Conservation (phyloP, 495 filamentous ascomycete genomes). For the Tuber magnatum region DNA sequence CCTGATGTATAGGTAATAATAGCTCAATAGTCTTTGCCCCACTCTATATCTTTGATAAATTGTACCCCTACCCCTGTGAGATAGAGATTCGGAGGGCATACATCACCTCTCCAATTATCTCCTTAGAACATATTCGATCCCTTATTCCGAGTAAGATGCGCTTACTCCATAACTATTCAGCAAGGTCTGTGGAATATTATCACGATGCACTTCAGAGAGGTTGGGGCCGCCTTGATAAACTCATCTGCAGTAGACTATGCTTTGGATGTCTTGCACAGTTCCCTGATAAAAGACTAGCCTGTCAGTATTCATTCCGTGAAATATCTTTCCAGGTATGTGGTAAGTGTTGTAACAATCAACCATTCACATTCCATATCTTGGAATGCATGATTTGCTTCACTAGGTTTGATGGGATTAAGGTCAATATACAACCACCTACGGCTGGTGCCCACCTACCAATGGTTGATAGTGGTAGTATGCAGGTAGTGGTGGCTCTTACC, state of each 20-base stretch:
- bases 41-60: neutral
- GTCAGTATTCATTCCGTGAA: neutral
- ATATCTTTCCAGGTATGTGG: neutral
- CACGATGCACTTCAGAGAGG: neutral
- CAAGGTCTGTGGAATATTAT: neutral
- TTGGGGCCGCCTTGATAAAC: neutral
- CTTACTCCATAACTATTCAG: neutral
- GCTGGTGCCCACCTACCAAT: constrained; percentile 50
- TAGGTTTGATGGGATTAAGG: neutral
- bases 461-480: constrained; percentile 53
- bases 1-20: neutral
- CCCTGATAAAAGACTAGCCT: neutral
- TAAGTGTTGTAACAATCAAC: neutral
- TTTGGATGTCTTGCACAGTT: neutral
- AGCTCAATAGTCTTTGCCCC: neutral
- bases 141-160: neutral
- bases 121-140: neutral
- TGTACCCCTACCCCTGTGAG: neutral
- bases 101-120: neutral
- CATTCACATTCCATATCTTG: neutral
- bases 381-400: neutral
- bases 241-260: neutral
- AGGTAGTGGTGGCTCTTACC: constrained; percentile 41
- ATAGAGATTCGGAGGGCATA: neutral
- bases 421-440: constrained; percentile 45